phyloP scores from a whole-genome alignment of 2,329 filamentous ascomycete species.

The Epichloe festucae region DNA sequence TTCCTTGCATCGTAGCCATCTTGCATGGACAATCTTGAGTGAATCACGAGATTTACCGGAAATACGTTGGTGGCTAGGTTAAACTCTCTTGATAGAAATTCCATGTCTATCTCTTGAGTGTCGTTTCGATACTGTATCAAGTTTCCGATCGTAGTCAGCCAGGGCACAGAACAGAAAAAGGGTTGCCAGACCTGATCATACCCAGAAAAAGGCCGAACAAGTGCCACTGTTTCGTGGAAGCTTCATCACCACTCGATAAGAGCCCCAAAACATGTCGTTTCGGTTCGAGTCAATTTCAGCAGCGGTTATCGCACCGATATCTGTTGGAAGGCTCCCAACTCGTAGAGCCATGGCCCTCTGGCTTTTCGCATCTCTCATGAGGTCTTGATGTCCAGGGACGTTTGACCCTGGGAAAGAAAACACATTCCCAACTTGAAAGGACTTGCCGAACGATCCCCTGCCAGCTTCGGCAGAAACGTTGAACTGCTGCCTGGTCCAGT shows the following conservation, averaged over 20 bases:
- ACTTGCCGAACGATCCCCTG: constrained; percentile 53
- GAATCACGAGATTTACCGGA: constrained; percentile 62
- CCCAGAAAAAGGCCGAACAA: constrained; percentile 71
- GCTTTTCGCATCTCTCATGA: constrained; percentile 22
- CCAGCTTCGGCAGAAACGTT: constrained; percentile 45
- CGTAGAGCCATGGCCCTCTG: constrained; percentile 37
- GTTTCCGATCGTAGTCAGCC: background rate
- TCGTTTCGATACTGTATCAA: constrained; percentile 56
- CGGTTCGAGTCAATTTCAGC: constrained; percentile 52
- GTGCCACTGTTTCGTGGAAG: constrained; percentile 49
- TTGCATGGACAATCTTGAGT: constrained; percentile 45
- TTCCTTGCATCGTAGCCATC: constrained; percentile 49
- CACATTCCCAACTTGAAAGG: constrained; percentile 45
- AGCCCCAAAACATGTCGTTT: constrained; percentile 55
- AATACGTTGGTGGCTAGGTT: constrained; percentile 34
- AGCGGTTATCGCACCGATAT: constrained; percentile 39
- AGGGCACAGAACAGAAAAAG: background rate
- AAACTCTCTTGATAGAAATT: constrained; percentile 60
- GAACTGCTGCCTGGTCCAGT: constrained; percentile 58
- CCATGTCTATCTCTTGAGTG: constrained; percentile 70
- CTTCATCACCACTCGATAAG: constrained; percentile 55
- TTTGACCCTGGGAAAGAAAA: constrained; percentile 35
- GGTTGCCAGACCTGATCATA: constrained; percentile 16
- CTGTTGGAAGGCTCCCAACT: constrained; percentile 31
- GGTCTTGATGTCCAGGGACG: constrained; percentile 10